These are phyloP conservation scores for Trichosporon faecale DNA, from an alignment of 1,284 basidiomycete species.

Conservation along the genomic window DNA sequence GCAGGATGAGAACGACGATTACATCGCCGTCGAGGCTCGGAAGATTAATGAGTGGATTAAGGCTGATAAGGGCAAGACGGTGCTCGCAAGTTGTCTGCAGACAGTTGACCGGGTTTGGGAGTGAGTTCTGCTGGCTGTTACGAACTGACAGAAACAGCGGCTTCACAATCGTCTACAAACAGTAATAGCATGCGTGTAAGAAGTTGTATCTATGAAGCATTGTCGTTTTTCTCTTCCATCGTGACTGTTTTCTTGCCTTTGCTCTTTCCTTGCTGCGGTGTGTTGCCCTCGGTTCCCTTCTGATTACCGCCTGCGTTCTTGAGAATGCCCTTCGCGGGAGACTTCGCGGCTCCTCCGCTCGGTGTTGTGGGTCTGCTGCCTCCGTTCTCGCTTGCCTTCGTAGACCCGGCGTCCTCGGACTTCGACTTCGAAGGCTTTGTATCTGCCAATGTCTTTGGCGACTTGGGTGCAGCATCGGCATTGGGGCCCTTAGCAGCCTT, in stretches of 20 bases:
- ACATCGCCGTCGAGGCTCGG: conserved; percentile 29
- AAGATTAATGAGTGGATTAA: conserved; percentile 47
- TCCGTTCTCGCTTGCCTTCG: background rate
- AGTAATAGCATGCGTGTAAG: conserved; percentile 15
- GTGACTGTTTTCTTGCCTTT: background rate
- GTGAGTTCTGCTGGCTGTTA: conserved; percentile 31
- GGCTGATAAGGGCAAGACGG: conserved; percentile 42
- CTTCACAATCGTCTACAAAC: conserved; percentile 34
- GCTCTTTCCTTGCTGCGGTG: background rate
- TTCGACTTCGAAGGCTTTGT: background rate
- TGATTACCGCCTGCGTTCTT: background rate
- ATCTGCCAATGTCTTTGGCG: background rate
- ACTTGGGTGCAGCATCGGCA: background rate
- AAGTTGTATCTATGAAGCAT: background rate
- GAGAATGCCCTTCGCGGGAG: background rate
- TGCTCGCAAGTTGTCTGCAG: conserved; percentile 40
- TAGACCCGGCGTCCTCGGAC: too few species aligned
- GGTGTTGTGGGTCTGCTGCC: background rate
- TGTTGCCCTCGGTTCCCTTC: background rate
- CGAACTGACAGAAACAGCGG: conserved; percentile 30
- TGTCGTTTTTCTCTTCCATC: background rate
- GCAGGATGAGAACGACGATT: conserved; percentile 28
- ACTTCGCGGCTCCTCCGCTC: background rate
- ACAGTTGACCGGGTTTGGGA: conserved; percentile 48
- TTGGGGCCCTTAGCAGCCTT: background rate